Conservation (phyloP, 805 yeast species). For the Yarrowia divulgata region DNA sequence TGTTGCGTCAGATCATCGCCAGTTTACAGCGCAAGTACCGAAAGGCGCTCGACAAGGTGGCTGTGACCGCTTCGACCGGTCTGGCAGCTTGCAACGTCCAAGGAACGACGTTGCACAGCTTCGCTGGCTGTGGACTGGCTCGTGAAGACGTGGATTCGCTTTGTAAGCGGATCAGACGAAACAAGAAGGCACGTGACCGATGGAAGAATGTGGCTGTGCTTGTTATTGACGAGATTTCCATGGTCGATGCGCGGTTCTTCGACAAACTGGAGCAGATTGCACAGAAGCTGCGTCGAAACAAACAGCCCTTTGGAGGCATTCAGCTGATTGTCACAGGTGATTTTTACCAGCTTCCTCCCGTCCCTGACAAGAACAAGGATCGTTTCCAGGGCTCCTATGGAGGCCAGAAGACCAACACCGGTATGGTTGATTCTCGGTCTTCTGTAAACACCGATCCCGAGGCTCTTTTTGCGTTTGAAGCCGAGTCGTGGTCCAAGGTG, state of each 20-base stretch:
- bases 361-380: slow-evolving; percentile 49
- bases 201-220: slow-evolving; percentile 78
- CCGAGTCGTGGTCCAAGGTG: slow-evolving; percentile 69
- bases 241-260: slow-evolving; percentile 83
- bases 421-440: slow-evolving; percentile 19
- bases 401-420: slow-evolving; percentile 6
- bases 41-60: slow-evolving; percentile 59
- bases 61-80: slow-evolving; percentile 95
- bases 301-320: slow-evolving; percentile 89
- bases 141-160: slow-evolving; percentile 57
- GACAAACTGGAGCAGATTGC: slow-evolving; percentile 79
- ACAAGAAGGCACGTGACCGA: slow-evolving; percentile 54
- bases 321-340: slow-evolving; percentile 93
- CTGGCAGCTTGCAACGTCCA: slow-evolving; percentile 94
- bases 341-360: slow-evolving; percentile 95
- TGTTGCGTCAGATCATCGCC: slow-evolving; percentile 72
- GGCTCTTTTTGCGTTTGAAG: slow-evolving; percentile 74
- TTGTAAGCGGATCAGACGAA: slow-evolving; percentile 58
- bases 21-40: slow-evolving; percentile 57
- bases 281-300: slow-evolving; percentile 56
- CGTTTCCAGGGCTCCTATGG: slow-evolving; percentile 18
- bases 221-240: slow-evolving; percentile 90
- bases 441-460: slow-evolving; percentile 42
- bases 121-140: slow-evolving; percentile 87
- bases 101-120: slow-evolving; percentile 85